Evolutionary conservation across 306 rosid genomes (phyloP).

Genomic region (Cyamopsis tetragonoloba): DNA sequence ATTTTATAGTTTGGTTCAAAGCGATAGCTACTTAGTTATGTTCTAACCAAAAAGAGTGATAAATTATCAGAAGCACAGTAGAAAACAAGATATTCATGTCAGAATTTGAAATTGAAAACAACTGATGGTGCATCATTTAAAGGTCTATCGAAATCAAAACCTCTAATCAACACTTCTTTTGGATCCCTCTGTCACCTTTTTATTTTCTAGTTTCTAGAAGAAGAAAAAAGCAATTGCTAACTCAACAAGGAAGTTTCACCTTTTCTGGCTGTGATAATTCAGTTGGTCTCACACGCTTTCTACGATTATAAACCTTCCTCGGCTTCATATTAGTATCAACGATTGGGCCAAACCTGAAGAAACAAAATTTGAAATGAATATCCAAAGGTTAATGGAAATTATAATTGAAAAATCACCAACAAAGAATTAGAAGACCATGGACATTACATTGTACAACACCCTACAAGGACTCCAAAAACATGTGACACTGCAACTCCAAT

Average conservation of each 20-base stretch:
- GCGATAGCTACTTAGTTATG: background rate
- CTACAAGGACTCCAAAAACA: constrained; percentile 22
- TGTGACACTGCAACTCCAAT: constrained; percentile 38
- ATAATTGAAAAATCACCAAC: background rate
- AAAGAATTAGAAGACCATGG: background rate
- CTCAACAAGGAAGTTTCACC: constrained; percentile 23
- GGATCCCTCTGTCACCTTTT: too few relatives aligned
- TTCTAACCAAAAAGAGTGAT: background rate
- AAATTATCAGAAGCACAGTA: constrained; percentile 1
- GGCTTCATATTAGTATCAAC: constrained; percentile 16
- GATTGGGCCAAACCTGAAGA: constrained; percentile 43
- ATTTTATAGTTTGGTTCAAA: background rate
- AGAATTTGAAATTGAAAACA: background rate
- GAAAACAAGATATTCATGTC: too few relatives aligned
- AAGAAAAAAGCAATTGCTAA: too few relatives aligned
- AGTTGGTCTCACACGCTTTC: constrained; percentile 17
- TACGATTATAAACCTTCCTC: constrained; percentile 16
- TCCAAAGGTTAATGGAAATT: background rate
- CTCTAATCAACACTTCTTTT: background rate
- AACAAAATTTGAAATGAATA: constrained; percentile 16
- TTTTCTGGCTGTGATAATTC: constrained; percentile 29
- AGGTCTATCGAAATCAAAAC: background rate
- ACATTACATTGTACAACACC: constrained; percentile 42
- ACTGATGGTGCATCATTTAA: background rate
- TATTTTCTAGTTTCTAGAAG: background rate